These are phyloP conservation scores for Astragalus membranaceus DNA, from an alignment of 306 rosid genomes.

Conservation along the genomic window DNA sequence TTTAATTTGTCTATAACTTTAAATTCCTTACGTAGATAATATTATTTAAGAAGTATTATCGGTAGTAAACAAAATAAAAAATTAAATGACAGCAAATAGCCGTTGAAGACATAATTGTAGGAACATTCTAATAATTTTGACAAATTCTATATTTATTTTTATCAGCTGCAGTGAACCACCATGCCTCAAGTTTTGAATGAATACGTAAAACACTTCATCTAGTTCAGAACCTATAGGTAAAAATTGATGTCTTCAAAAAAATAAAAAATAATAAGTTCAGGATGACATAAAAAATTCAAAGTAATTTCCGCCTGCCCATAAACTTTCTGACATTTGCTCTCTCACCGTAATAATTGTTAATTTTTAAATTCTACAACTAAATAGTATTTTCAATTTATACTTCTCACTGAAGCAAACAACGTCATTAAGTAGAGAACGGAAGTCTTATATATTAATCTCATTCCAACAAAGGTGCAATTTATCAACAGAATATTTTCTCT, in stretches of 20 bases:
- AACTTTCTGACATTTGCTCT: neutral
- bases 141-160: neutral
- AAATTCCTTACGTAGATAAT: neutral
- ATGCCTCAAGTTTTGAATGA: neutral
- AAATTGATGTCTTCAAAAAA: neutral
- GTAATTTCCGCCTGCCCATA: neutral
- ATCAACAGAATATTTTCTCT: neutral
- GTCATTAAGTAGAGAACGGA: constrained; percentile 1
- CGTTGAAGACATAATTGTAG: neutral
- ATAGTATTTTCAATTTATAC: neutral
- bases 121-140: neutral
- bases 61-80: neutral
- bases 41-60: neutral
- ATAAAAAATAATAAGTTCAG: neutral
- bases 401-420: neutral
- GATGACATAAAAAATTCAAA: neutral
- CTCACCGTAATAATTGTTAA: neutral
- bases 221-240: neutral
- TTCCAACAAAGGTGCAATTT: neutral
- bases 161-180: neutral
- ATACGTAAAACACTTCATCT: neutral
- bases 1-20: neutral
- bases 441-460: neutral
- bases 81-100: neutral
- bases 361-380: neutral